Evolutionary conservation across 164 flowering plant species (phyloP).

Genomic region (Stephania japonica): DNA sequence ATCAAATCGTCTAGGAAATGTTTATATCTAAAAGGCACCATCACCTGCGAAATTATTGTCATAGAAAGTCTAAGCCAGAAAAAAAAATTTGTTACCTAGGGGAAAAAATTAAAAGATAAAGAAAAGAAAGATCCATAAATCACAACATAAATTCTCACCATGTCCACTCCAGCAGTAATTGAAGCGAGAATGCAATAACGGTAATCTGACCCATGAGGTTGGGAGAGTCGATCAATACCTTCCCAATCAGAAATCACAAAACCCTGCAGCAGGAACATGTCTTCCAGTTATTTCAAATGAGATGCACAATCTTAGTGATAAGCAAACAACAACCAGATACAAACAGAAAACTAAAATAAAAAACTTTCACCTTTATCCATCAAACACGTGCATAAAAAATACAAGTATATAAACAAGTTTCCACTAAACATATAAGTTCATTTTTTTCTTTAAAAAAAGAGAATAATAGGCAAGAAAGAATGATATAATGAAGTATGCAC

Average conservation of each 20-base stretch:
- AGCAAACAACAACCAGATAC: neutral
- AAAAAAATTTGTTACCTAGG: too few relatives aligned
- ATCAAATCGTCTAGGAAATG: constrained; percentile 48
- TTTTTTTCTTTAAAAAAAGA: too few relatives aligned
- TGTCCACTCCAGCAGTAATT: constrained; percentile 81
- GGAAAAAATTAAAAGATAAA: neutral
- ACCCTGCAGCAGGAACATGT: constrained; percentile 44
- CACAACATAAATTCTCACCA: constrained; percentile 34
- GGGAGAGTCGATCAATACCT: constrained; percentile 58
- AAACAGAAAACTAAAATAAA: neutral
- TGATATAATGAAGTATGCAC: neutral
- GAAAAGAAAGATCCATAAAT: neutral
- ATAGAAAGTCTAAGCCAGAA: too few relatives aligned
- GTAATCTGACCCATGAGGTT: constrained; percentile 62
- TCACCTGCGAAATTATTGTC: constrained; percentile 45
- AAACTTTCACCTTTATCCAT: neutral
- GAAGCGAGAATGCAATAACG: constrained; percentile 46
- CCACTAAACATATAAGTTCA: too few relatives aligned
- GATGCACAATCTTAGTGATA: neutral
- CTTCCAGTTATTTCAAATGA: neutral
- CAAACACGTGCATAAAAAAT: too few relatives aligned
- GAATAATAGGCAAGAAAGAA: neutral
- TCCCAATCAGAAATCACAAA: constrained; percentile 78
- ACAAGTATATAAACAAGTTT: too few relatives aligned
- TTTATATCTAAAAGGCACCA: constrained; percentile 64